Base-by-base conservation (phyloP, 345 rosid species). In the Ceriops zippeliana region DNA sequence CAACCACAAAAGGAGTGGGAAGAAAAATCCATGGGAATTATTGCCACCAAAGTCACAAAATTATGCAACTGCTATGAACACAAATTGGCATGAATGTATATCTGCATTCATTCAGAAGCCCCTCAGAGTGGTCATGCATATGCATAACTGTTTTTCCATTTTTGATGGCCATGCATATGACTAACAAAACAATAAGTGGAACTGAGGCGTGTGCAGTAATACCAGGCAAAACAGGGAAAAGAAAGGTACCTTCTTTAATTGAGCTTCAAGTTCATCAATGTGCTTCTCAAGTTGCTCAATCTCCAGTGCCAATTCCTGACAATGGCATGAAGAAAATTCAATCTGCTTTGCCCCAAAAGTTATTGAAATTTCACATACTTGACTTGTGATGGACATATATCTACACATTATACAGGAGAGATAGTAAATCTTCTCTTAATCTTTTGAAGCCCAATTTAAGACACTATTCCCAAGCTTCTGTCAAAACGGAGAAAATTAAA, bases 181-280 rank as follows among this genome's bases (percentile, higher is more conserved):
- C 47, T 11, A 38, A 9, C 16, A 42, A 42, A 42, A 42, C 49
- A 42, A 42, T 42, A 42, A 42, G 19, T 42, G 49, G 49, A 42
- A 30, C 9, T 16, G 16, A 73, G 54, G 64, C 37, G 56, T 35
- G 38, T 10, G 0, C 47, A 13, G 47, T 11, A 56, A 62, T 32
- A 24, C 58, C 47, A 42, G 51, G 58, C 5, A 49, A 54, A 13
- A 35, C 66, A 11, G 19, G 17, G 10, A 34, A 75, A 35, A 27
- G n/a, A 27, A 46, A 64, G 85, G 31, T 42, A 42, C 99, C 89
- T 79, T 80, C 72, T 78, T 87, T 57, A 95, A 75, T 79, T 85
- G 86, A 77, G 82, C 85, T 87, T 91, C 97, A 76, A 95, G 99
- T 69, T 88, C 89, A 65, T 81, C 86, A 73, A 85, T 90, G 71